Conservation (phyloP, 1,284 basidiomycete species). For the Apiotrichum porosum region DNA sequence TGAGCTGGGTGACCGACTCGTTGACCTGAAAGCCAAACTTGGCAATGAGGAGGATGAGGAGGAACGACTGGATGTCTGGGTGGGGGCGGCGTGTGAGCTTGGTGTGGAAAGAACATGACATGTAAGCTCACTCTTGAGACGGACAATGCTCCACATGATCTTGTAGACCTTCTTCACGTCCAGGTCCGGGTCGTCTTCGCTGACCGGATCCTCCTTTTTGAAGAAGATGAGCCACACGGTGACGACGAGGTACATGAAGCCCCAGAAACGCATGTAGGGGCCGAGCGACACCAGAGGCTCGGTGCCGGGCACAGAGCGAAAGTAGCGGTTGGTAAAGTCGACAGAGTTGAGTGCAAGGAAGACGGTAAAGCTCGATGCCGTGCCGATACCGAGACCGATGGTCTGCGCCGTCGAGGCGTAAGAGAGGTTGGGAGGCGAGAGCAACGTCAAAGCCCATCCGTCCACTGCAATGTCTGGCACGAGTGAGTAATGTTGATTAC, state of each 20-base stretch:
- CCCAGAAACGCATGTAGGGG: slow-evolving; percentile 84
- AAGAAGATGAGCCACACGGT: slow-evolving; percentile 84
- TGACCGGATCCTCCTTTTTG: slow-evolving; percentile 82
- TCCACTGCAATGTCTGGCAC: slow-evolving; percentile 88
- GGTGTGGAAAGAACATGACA: neutral
- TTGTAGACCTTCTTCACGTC: slow-evolving; percentile 86
- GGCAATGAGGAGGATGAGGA: slow-evolving; percentile 81
- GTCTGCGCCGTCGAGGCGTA: slow-evolving; percentile 99
- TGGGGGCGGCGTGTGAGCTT: no score
- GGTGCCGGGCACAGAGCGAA: slow-evolving; percentile 56
- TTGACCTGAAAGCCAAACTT: slow-evolving; percentile 96
- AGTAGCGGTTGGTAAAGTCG: slow-evolving; percentile 79
- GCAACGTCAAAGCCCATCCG: slow-evolving; percentile 94
- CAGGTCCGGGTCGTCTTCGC: slow-evolving; percentile 72
- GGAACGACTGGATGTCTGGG: slow-evolving; percentile 85
- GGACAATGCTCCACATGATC: slow-evolving; percentile 90
- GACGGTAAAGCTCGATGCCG: slow-evolving; percentile 93
- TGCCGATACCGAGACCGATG: slow-evolving; percentile 92
- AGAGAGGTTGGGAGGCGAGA: slow-evolving; percentile 90
- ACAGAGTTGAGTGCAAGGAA: slow-evolving; percentile 95
- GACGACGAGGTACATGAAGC: slow-evolving; percentile 69
- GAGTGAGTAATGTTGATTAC: slow-evolving; percentile 31
- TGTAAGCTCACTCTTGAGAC: slow-evolving; percentile 68
- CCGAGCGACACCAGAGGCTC: slow-evolving; percentile 75
- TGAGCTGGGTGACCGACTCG: slow-evolving; percentile 86